phyloP scores from a whole-genome alignment of 192 early-diverging fungal species.

The Backusella liffmaniae region DNA sequence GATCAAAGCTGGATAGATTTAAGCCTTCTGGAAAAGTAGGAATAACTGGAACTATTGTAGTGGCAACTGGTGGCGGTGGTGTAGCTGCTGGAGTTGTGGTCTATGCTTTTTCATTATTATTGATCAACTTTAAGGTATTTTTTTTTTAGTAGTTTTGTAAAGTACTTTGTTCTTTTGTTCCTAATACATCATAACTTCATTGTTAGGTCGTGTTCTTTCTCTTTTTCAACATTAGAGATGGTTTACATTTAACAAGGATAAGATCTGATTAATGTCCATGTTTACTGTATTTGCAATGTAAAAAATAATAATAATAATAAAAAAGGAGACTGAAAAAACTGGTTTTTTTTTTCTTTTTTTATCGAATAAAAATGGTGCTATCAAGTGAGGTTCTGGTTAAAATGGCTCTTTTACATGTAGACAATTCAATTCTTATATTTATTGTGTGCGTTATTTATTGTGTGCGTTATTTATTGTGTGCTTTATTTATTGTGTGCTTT shows the following conservation, averaged over 20 bases:
- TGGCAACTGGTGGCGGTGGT: neutral
- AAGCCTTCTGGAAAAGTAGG: slow-evolving; percentile 7
- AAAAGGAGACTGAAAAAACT: neutral
- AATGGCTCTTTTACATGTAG: no score
- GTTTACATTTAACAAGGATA: slow-evolving; percentile 16
- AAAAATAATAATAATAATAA: neutral
- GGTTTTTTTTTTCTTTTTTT: no score
- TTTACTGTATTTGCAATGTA: neutral
- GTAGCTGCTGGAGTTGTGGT: neutral
- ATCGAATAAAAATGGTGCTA: no score
- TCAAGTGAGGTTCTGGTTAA: no score
- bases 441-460: no score
- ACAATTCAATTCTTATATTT: no score
- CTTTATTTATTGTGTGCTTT: no score
- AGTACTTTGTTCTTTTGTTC: neutral
- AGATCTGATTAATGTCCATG: slow-evolving; percentile 21
- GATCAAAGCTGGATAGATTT: slow-evolving; percentile 21
- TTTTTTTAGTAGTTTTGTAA: neutral
- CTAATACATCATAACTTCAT: neutral
- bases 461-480: no score
- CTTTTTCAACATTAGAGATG: neutral
- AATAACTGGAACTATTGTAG: neutral
- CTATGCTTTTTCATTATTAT: neutral
- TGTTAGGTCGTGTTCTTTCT: neutral
- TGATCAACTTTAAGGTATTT: neutral